phyloP scores from a whole-genome alignment of 441 rosid species.

The Adansonia rubrostipa region DNA sequence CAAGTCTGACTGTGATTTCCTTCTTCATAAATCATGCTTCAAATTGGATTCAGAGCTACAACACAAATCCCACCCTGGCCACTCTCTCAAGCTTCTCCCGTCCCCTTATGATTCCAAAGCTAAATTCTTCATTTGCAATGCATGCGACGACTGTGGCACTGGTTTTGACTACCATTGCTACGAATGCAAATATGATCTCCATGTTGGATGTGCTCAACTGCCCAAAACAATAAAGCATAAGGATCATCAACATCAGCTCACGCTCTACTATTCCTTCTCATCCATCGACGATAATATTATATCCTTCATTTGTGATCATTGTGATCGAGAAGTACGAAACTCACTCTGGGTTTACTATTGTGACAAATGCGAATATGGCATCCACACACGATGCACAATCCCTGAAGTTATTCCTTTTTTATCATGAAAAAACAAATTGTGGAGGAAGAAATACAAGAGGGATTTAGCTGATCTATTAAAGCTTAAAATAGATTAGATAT shows the following conservation, averaged over 20 bases:
- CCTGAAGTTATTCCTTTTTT: neutral
- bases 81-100: constrained; percentile 23
- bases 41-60: neutral
- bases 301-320: constrained; percentile 29
- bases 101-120: constrained; percentile 11
- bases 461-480: neutral
- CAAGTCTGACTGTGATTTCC: constrained; percentile 5
- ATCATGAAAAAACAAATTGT: neutral
- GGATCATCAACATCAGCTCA: constrained; percentile 33
- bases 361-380: constrained; percentile 34
- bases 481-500: neutral
- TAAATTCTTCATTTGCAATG: constrained; percentile 22
- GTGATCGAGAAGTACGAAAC: constrained; percentile 14
- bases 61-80: constrained; percentile 18
- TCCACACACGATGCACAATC: constrained; percentile 27
- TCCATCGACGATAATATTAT: neutral
- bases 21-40: constrained; percentile 22
- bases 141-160: constrained; percentile 38
- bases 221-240: constrained; percentile 34
- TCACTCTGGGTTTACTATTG: constrained; percentile 37
- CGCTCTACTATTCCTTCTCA: constrained; percentile 27
- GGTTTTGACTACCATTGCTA: constrained; percentile 34
- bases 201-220: constrained; percentile 39
- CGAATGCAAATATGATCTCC: constrained; percentile 32
- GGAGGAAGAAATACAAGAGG: neutral